Percentiles rank a stretch among this genome's conserved stretches.
phyloP scores from a whole-genome alignment of 805 yeast species.

The Dipodascus albidus region DNA sequence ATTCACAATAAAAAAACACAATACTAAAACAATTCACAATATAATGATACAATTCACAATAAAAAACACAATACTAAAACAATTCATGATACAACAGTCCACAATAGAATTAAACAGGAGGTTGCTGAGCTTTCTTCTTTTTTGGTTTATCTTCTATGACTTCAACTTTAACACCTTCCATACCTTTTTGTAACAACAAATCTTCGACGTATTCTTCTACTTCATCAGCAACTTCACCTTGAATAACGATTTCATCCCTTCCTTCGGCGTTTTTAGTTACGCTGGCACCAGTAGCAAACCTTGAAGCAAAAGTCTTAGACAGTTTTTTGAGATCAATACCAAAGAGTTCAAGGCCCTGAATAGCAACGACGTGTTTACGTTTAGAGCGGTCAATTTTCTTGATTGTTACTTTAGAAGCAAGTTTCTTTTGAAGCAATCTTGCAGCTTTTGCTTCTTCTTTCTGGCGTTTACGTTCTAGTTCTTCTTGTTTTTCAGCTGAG shows the following conservation, averaged over 20 bases:
- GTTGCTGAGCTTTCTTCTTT: conserved; percentile 37
- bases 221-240: conserved; percentile 91
- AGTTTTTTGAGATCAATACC: conserved; percentile 82
- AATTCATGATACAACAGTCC: neutral
- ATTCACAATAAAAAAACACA: too few species aligned
- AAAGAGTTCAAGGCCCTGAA: conserved; percentile 79
- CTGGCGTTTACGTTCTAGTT: conserved; percentile 73
- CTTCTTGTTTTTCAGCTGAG: conserved; percentile 71
- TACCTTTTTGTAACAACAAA: conserved; percentile 68
- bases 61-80: neutral
- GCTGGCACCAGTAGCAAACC: conserved; percentile 92
- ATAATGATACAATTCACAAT: too few species aligned
- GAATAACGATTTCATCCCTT: conserved; percentile 83
- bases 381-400: conserved; percentile 85
- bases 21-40: too few species aligned
- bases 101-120: neutral
- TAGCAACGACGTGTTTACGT: conserved; percentile 76
- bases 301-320: conserved; percentile 84
- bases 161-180: conserved; percentile 80
- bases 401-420: conserved; percentile 70
- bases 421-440: conserved; percentile 65
- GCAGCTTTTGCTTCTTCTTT: conserved; percentile 57
- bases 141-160: conserved; percentile 73
- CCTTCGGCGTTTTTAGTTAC: conserved; percentile 85
- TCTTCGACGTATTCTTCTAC: conserved; percentile 66